Conservation (phyloP, 345 rosid species). For the Arabis alpina region DNA sequence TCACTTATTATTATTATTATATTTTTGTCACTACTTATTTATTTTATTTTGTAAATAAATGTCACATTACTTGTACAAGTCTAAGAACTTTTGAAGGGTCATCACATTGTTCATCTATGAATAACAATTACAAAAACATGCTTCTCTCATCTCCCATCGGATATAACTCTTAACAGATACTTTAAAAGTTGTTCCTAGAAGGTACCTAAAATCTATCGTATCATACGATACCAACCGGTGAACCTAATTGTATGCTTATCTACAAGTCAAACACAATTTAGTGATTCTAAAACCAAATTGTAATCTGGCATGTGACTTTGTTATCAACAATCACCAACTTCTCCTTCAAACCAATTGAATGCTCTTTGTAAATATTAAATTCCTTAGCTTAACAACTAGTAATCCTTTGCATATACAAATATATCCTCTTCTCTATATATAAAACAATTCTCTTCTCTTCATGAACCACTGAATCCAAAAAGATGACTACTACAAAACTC, state of each 20-base stretch:
- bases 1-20: no score
- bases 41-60: no score
- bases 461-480: constrained; percentile 10
- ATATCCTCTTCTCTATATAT: constrained; percentile 32
- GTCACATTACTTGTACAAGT: no score
- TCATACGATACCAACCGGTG: no score
- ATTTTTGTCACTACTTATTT: no score
- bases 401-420: not conserved
- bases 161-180: no score
- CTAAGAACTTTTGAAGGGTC: no score
- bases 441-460: constrained; percentile 4
- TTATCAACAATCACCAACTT: constrained; percentile 35
- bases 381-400: not conserved
- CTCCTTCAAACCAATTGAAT: constrained; percentile 24
- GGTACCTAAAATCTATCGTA: no score
- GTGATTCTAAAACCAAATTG: not conserved
- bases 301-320: constrained; percentile 15
- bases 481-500: constrained; percentile 23
- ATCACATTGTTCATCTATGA: no score
- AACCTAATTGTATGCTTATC: not conserved
- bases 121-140: no score
- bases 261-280: constrained; percentile 1
- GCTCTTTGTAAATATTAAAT: not conserved
- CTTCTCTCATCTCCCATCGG: no score
- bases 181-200: no score